Conservation (phyloP, 2,329 filamentous ascomycete genomes). For the Xylaria sp. region DNA sequence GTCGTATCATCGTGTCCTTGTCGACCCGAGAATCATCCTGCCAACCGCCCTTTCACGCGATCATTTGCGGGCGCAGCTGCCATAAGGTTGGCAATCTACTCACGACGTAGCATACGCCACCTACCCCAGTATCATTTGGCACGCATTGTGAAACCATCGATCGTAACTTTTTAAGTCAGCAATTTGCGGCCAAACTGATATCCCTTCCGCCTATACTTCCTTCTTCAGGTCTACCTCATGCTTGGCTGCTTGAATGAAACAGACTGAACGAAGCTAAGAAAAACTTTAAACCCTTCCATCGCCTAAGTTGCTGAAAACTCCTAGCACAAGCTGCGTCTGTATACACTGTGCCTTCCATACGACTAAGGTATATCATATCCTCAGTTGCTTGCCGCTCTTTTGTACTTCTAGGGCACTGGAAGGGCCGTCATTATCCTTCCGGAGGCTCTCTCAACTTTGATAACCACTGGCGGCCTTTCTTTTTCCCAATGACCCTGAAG, state of each 20-base stretch:
- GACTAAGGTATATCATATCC: constrained; percentile 3
- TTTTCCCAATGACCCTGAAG: constrained; percentile 23
- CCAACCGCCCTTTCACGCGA: neutral
- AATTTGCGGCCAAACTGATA: constrained; percentile 4
- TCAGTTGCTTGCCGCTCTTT: neutral
- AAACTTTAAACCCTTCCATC: neutral
- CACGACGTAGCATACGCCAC: constrained; percentile 6
- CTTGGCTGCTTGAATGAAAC: neutral
- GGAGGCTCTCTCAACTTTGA: neutral
- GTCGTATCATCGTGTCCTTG: neutral
- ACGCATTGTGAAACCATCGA: constrained; percentile 1
- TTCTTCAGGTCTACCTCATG: neutral
- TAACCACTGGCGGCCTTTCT: neutral
- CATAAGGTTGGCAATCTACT: constrained; percentile 9
- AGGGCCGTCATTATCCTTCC: constrained; percentile 1
- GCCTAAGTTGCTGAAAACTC: neutral
- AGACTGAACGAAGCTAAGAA: neutral
- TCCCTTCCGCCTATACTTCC: neutral
- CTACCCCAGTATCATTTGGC: neutral
- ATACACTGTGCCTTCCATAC: constrained; percentile 8
- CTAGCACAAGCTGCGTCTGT: constrained; percentile 1
- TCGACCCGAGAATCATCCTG: constrained; percentile 5
- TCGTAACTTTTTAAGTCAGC: neutral
- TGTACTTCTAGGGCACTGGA: neutral
- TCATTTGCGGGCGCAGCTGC: neutral